phyloP scores from a whole-genome alignment of 2,329 filamentous ascomycete genomes.

The Trichophyton benhamiae region DNA sequence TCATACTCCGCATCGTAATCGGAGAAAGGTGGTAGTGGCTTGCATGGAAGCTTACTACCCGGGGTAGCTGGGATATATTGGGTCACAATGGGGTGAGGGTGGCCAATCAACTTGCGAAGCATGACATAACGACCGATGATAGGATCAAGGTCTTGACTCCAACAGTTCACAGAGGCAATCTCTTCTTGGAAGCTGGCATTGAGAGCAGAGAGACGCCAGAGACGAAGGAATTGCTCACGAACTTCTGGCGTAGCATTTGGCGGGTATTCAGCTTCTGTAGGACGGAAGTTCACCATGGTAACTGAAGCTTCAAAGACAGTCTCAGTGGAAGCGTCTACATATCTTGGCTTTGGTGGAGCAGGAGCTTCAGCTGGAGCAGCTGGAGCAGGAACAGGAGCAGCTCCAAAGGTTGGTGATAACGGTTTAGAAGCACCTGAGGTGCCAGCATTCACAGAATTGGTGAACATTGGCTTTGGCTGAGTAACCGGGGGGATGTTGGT shows the following conservation, averaged over 20 bases:
- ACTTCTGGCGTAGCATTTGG: constrained; percentile 40
- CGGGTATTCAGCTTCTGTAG: constrained; percentile 9
- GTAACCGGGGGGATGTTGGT: neutral
- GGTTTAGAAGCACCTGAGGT: neutral
- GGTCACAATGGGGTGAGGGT: constrained; percentile 16
- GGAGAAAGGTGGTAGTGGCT: neutral
- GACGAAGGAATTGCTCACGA: constrained; percentile 37
- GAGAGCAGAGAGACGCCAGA: constrained; percentile 20
- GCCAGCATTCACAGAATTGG: neutral
- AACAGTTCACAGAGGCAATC: constrained; percentile 19
- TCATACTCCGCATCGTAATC: neutral
- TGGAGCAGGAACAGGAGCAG: neutral
- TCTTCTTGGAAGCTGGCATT: constrained; percentile 31
- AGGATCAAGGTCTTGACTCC: constrained; percentile 19
- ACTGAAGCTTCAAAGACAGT: constrained; percentile 7
- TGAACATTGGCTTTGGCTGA: neutral
- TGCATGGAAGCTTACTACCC: constrained; percentile 6
- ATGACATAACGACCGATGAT: constrained; percentile 21
- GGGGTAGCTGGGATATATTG: constrained; percentile 5
- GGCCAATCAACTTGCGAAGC: constrained; percentile 20
- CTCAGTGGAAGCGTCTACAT: constrained; percentile 7
- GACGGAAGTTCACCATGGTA: constrained; percentile 6
- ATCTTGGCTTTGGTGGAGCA: neutral
- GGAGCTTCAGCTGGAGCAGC: neutral
- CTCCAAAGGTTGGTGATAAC: neutral